Percentiles rank a stretch among this genome's conserved stretches.
Conservation (phyloP, 352 stramenopile genomes). For the Pythium guiyangense region DNA sequence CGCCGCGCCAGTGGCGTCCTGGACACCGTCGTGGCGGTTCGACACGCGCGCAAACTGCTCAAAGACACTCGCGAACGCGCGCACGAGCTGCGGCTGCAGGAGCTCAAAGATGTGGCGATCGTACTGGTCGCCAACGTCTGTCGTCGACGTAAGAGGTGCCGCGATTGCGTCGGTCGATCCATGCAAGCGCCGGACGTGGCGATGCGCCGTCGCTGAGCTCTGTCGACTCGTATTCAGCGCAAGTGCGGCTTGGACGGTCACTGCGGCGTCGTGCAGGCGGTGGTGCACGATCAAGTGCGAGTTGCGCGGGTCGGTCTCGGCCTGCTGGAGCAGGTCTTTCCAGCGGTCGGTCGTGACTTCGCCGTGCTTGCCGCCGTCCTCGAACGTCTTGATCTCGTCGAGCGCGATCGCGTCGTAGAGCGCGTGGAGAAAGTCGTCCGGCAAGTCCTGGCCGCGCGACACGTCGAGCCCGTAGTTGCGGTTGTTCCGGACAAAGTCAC, state of each 20-base stretch:
- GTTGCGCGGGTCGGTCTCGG: conserved; percentile 51
- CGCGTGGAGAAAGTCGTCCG: conserved; percentile 67
- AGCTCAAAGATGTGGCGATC: conserved; percentile 71
- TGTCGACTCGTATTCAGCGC: no score
- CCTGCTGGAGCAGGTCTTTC: conserved; percentile 75
- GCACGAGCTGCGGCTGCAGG: conserved; percentile 42
- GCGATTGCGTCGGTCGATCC: neutral
- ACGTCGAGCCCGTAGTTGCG: conserved; percentile 87
- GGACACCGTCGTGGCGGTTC: conserved; percentile 36
- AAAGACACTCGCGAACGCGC: conserved; percentile 68
- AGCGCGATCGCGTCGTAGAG: conserved; percentile 71
- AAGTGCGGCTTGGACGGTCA: neutral
- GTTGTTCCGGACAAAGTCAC: conserved; percentile 89
- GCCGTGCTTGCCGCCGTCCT: conserved; percentile 71
- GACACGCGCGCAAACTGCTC: conserved; percentile 61
- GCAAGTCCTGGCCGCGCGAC: conserved; percentile 59
- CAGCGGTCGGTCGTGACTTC: conserved; percentile 77
- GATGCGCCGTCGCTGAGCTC: neutral
- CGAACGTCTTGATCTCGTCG: conserved; percentile 79
- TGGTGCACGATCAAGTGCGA: conserved; percentile 65
- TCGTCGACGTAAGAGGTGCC: neutral
- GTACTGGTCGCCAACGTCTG: conserved; percentile 37
- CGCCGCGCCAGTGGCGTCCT: conserved; percentile 14
- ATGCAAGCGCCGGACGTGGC: no score
- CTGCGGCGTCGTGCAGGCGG: conserved; percentile 11